Evolutionary conservation across 768 basidiomycete genomes (phyloP).

Genomic region (Lactarius akahatsu): DNA sequence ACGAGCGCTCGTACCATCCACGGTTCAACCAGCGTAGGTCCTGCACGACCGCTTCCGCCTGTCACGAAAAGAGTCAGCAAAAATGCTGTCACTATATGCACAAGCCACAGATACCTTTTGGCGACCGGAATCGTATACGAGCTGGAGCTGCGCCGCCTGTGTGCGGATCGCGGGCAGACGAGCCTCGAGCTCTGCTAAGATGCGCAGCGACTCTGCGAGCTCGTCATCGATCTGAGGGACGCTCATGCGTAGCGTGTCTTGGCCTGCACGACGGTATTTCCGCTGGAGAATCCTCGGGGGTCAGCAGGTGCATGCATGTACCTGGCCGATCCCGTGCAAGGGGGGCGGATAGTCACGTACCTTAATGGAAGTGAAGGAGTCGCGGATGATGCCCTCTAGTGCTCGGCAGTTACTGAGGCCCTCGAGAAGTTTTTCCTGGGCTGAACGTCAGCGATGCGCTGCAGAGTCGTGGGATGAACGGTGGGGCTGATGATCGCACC

Average conservation of each 20-base stretch:
- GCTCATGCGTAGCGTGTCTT: slow-evolving; percentile 51
- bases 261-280: slow-evolving; percentile 57
- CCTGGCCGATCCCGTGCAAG: background rate
- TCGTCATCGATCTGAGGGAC: slow-evolving; percentile 61
- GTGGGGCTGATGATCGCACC: slow-evolving; percentile 11
- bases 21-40: slow-evolving; percentile 77
- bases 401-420: slow-evolving; percentile 73
- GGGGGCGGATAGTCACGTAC: slow-evolving; percentile 38
- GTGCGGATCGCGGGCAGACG: slow-evolving; percentile 60
- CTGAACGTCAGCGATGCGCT: background rate
- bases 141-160: slow-evolving; percentile 60
- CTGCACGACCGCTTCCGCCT: slow-evolving; percentile 66
- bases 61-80: slow-evolving; percentile 8
- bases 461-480: background rate
- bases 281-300: slow-evolving; percentile 41
- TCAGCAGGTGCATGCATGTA: slow-evolving; percentile 3
- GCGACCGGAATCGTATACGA: slow-evolving; percentile 71
- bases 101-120: slow-evolving; percentile 49
- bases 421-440: slow-evolving; percentile 62
- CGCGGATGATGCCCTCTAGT: slow-evolving; percentile 67
- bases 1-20: slow-evolving; percentile 73
- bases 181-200: slow-evolving; percentile 55
- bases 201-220: slow-evolving; percentile 59
- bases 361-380: slow-evolving; percentile 59
- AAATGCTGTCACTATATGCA: background rate